Percentiles rank a stretch among this genome's conserved stretches.
Evolutionary conservation across 805 yeast genomes (phyloP).

Genomic region (Clavispora fructus): DNA sequence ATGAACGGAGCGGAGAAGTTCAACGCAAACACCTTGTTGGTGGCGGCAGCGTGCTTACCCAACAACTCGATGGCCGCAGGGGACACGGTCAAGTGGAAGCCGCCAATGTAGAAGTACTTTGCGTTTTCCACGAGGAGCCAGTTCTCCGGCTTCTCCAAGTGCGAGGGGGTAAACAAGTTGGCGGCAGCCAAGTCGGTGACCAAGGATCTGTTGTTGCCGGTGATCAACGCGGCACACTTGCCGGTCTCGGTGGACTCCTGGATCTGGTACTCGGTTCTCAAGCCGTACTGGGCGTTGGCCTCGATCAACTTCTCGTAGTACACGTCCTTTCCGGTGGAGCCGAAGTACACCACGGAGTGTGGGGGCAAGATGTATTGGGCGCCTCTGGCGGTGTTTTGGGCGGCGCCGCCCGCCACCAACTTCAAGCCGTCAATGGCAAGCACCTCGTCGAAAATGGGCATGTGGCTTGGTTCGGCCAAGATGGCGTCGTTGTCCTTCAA

Average conservation of each 20-base stretch:
- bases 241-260: conserved; percentile 81
- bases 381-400: conserved; percentile 98
- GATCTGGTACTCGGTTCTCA: conserved; percentile 78
- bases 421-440: conserved; percentile 55
- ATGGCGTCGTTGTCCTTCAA: conserved; percentile 93
- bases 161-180: conserved; percentile 88
- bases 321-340: conserved; percentile 91
- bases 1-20: conserved; percentile 97
- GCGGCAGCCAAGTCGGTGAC: conserved; percentile 98
- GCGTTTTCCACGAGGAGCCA: conserved; percentile 84
- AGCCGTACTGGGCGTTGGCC: conserved; percentile 88
- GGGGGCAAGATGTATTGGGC: conserved; percentile 88
- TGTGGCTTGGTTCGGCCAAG: conserved; percentile 74
- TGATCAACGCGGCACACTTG: conserved; percentile 94
- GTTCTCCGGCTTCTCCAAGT: conserved; percentile 82
- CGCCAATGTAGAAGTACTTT: conserved; percentile 86
- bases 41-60: conserved; percentile 88
- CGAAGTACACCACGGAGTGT: conserved; percentile 84
- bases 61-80: conserved; percentile 87
- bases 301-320: conserved; percentile 73
- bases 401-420: conserved; percentile 97
- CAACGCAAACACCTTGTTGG: conserved; percentile 70
- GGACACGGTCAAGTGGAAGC: conserved; percentile 98
- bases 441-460: conserved; percentile 81
- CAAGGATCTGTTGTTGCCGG: conserved; percentile 83